Evolutionary conservation across 352 stramenopile genomes (phyloP).

Genomic region (Phytophthora vignae): DNA sequence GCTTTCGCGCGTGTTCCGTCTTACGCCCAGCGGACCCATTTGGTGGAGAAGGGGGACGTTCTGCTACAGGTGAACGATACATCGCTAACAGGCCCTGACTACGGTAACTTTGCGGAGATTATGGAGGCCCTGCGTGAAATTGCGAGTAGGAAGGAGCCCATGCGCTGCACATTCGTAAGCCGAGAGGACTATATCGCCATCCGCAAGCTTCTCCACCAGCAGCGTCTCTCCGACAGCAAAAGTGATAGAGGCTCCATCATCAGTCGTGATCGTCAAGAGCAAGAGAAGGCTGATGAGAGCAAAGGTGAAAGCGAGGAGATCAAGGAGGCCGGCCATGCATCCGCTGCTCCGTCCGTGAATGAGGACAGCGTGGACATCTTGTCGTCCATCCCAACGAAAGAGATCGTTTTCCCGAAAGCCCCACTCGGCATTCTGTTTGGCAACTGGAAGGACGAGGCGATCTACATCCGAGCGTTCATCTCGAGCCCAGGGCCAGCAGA

Average conservation of each 20-base stretch:
- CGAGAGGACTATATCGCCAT: slow-evolving; percentile 65
- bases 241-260: slow-evolving; percentile 10
- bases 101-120: slow-evolving; percentile 61
- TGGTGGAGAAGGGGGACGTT: slow-evolving; percentile 72
- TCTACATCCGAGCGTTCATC: slow-evolving; percentile 84
- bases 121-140: slow-evolving; percentile 67
- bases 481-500: slow-evolving; percentile 78
- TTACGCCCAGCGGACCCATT: slow-evolving; percentile 71
- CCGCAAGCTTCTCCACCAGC: slow-evolving; percentile 30
- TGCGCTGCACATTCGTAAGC: slow-evolving; percentile 65
- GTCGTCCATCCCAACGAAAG: slow-evolving; percentile 40
- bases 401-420: slow-evolving; percentile 68
- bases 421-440: slow-evolving; percentile 86
- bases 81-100: slow-evolving; percentile 56
- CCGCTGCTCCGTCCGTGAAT: not conserved
- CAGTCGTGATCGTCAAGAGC: not conserved
- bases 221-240: slow-evolving; percentile 12
- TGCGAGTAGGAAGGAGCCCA: slow-evolving; percentile 57
- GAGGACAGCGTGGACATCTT: slow-evolving; percentile 26
- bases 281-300: not conserved
- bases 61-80: slow-evolving; percentile 69
- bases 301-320: slow-evolving; percentile 18
- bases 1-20: slow-evolving; percentile 77
- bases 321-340: slow-evolving; percentile 20
- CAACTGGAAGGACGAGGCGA: slow-evolving; percentile 82